Evolutionary conservation across 2,329 filamentous ascomycete species (phyloP).

Genomic region (Botrytis squamosa): DNA sequence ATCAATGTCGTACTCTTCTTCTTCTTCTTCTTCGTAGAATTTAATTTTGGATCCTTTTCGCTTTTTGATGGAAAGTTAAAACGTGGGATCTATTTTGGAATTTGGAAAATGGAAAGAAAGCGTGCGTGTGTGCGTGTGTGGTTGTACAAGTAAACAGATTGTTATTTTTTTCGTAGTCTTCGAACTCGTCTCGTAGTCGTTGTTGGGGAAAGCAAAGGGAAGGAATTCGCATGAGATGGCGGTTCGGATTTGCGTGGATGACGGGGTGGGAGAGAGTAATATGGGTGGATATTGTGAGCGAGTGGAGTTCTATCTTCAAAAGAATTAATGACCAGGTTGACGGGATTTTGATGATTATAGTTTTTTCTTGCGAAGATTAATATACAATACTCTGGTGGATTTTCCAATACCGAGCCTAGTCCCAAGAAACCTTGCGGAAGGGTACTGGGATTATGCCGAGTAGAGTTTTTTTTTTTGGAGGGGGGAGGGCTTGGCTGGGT

Average conservation of each 20-base stretch:
- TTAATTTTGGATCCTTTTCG: not conserved
- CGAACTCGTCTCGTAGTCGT: not conserved
- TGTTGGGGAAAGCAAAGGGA: not conserved
- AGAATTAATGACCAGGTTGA: constrained; percentile 1
- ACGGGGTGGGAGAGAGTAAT: not conserved
- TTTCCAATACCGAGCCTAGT: not conserved
- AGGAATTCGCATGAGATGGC: not conserved
- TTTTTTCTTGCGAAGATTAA: not conserved
- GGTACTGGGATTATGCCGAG: not conserved
- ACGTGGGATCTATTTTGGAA: constrained; percentile 14
- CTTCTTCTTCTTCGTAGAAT: constrained; percentile 2
- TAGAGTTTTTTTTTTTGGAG: not conserved
- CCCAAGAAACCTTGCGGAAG: not conserved
- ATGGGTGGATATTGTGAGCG: not conserved
- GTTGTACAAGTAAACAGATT: not conserved
- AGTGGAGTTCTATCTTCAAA: constrained; percentile 3
- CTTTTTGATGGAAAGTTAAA: not conserved
- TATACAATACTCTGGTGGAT: not conserved
- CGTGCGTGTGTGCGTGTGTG: not conserved
- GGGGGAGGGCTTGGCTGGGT: not conserved
- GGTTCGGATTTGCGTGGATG: not conserved
- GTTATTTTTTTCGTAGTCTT: not conserved
- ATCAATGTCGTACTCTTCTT: not conserved
- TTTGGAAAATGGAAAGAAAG: not conserved
- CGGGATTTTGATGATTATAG: not conserved